Percentiles rank a stretch among this genome's conserved stretches.
phyloP scores from a whole-genome alignment of 305 asterid genomes.

The Lippia alba region DNA sequence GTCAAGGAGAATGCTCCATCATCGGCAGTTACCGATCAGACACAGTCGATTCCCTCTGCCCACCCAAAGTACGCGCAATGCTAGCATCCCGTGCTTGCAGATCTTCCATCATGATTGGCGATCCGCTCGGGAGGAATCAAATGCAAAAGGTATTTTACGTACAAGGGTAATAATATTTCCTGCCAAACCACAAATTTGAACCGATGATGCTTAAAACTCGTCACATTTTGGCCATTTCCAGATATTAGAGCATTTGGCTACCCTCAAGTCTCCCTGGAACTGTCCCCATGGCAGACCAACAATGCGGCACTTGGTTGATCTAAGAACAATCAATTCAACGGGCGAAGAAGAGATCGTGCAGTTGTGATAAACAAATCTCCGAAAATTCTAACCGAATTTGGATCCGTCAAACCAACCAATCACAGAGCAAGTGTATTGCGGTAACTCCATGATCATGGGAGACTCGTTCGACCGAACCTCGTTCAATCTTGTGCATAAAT shows the following conservation, averaged over 20 bases:
- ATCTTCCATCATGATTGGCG: conserved; percentile 91
- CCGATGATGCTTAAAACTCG: conserved; percentile 2
- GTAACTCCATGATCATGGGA: no score
- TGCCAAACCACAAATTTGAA: not conserved
- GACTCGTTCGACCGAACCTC: no score
- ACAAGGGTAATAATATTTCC: not conserved
- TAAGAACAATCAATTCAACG: conserved; percentile 47
- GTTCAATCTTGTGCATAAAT: no score
- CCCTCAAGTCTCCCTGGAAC: conserved; percentile 94
- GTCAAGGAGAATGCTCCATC: conserved; percentile 83
- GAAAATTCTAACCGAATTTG: no score
- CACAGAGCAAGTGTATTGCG: no score
- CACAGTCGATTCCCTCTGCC: conserved; percentile 84
- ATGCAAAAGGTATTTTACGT: conserved; percentile 74
- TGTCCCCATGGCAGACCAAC: conserved; percentile 99
- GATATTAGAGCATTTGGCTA: conserved; percentile 79
- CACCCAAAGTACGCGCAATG: conserved; percentile 90
- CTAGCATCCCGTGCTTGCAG: conserved; percentile 98
- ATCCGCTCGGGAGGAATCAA: conserved; percentile 83
- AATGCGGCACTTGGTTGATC: conserved; percentile 97
- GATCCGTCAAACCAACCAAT: no score
- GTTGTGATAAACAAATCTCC: no score
- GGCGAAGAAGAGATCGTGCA: conserved; percentile 42
- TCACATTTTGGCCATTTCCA: conserved; percentile 37
- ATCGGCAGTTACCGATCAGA: conserved; percentile 77